Conservation (phyloP, 1,284 basidiomycete species). For the Irpex sp. region DNA sequence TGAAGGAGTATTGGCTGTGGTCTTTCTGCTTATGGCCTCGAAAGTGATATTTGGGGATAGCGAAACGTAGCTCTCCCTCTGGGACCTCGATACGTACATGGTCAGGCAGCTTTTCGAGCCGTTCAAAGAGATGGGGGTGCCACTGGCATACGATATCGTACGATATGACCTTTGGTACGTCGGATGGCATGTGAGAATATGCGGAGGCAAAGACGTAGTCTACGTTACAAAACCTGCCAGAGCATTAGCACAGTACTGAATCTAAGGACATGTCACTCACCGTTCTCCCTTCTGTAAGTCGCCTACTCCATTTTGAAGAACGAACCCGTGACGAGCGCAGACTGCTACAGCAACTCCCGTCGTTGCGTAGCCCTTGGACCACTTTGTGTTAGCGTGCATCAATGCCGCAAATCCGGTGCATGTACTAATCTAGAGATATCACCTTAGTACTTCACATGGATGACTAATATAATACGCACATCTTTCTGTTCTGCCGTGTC, state of each 20-base stretch:
- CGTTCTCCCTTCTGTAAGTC: constrained; percentile 11
- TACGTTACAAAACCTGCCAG: neutral
- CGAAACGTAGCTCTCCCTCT: neutral
- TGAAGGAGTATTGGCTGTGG: constrained; percentile 2
- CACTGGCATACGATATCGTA: constrained; percentile 4
- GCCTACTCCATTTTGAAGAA: constrained; percentile 1
- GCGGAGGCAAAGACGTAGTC: constrained; percentile 1
- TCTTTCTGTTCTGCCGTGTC: no score
- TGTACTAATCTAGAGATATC: neutral
- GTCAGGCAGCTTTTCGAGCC: neutral
- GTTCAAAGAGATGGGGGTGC: neutral
- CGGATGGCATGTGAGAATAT: neutral
- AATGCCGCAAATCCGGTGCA: constrained; percentile 3
- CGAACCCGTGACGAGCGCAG: neutral
- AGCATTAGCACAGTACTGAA: neutral
- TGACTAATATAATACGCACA: no score
- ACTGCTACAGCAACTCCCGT: neutral
- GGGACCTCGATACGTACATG: neutral
- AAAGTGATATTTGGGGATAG: constrained; percentile 7
- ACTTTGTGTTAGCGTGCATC: neutral
- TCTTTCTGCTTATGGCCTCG: neutral
- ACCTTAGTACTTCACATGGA: no score
- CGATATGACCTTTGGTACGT: neutral
- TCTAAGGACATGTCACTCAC: neutral
- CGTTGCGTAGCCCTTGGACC: neutral